Evolutionary conservation across 1,284 basidiomycete species (phyloP).

Genomic region (Cryptococcus wingfieldii): DNA sequence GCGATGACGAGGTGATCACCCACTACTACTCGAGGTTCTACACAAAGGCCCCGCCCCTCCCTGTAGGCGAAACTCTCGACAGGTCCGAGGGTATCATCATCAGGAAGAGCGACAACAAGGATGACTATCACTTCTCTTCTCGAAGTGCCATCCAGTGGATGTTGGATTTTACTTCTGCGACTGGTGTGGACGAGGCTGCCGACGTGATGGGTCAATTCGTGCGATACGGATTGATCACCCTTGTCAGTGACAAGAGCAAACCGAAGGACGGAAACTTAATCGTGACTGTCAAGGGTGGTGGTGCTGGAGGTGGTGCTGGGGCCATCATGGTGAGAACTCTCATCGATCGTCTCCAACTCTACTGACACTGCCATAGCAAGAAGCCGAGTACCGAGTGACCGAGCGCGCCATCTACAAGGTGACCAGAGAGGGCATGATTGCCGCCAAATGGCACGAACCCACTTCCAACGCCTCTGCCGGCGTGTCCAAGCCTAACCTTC

Average conservation of each 20-base stretch:
- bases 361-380: conserved; percentile 55
- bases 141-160: conserved; percentile 91
- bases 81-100: conserved; percentile 51
- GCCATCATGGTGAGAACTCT: conserved; percentile 35
- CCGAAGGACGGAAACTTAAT: conserved; percentile 83
- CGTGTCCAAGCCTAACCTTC: conserved; percentile 20
- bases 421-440: conserved; percentile 79
- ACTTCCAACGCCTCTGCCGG: conserved; percentile 1
- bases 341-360: background rate
- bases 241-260: conserved; percentile 64
- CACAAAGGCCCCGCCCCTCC: conserved; percentile 24
- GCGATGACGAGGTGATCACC: conserved; percentile 45
- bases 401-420: conserved; percentile 90
- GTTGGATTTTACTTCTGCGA: conserved; percentile 93
- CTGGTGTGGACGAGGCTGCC: conserved; percentile 92
- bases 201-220: conserved; percentile 98
- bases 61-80: conserved; percentile 46
- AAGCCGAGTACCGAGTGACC: conserved; percentile 91
- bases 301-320: conserved; percentile 43
- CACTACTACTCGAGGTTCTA: conserved; percentile 39
- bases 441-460: conserved; percentile 70
- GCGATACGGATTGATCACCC: conserved; percentile 80
- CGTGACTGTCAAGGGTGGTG: conserved; percentile 61
- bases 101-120: conserved; percentile 22
- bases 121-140: conserved; percentile 78